These are phyloP conservation scores for Phytophthora lateralis DNA, from an alignment of 352 stramenopile species.

Conservation along the genomic window DNA sequence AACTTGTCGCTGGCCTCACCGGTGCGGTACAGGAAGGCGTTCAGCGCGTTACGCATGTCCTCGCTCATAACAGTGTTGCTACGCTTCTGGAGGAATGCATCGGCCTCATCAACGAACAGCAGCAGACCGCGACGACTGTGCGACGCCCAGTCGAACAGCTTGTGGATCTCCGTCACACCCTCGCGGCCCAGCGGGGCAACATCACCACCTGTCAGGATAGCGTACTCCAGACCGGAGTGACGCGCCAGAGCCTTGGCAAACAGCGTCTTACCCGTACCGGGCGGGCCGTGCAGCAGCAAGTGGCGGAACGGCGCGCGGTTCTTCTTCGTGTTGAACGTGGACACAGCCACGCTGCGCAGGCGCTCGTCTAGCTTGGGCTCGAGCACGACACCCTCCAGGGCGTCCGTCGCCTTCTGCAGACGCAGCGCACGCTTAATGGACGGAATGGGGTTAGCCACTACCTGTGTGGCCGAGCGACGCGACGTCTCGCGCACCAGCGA, in stretches of 20 bases:
- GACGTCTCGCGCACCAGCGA: conserved; percentile 98
- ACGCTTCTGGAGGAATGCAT: conserved; percentile 99
- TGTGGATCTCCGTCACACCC: conserved; percentile 99
- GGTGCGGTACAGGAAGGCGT: conserved; percentile 99
- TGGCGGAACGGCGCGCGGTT: conserved; percentile 98
- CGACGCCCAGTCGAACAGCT: conserved; percentile 99
- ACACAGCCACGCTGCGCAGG: conserved; percentile 94
- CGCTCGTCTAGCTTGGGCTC: conserved; percentile 94
- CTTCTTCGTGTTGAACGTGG: conserved; percentile 98
- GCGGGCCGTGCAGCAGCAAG: conserved; percentile 97
- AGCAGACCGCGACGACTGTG: conserved; percentile 95
- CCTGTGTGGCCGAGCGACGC: conserved; percentile 80
- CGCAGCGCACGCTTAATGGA: conserved; percentile 91
- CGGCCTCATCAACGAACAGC: conserved; percentile 99
- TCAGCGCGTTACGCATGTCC: conserved; percentile 98
- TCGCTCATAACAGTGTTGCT: conserved; percentile 94
- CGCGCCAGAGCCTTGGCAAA: conserved; percentile 97
- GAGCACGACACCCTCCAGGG: conserved; percentile 95
- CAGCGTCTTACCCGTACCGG: conserved; percentile 99
- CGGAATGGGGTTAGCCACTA: conserved; percentile 85
- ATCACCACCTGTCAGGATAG: conserved; percentile 98
- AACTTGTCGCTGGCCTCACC: conserved; percentile 98
- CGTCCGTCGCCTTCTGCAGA: conserved; percentile 90
- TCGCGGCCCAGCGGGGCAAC: conserved; percentile 97
- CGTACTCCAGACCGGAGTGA: conserved; percentile 98